These are phyloP conservation scores for Lipomyces kockii DNA, from an alignment of 805 yeast species.

Conservation along the genomic window DNA sequence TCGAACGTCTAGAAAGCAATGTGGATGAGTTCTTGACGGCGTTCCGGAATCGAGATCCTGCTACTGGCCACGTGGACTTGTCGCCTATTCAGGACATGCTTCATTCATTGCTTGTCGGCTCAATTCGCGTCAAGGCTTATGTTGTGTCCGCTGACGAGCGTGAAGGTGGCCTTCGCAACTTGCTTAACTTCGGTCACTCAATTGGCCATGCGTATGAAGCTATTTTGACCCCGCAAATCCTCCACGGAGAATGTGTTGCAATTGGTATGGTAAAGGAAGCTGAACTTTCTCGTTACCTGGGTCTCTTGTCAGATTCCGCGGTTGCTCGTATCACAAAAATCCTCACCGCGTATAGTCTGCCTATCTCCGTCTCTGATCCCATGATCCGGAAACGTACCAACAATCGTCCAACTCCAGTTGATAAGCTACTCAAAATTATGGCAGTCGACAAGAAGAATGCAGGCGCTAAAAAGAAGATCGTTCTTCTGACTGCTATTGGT, in stretches of 20 bases:
- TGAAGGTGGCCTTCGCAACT: constrained; percentile 90
- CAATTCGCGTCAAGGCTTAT: constrained; percentile 87
- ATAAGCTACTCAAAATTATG: constrained; percentile 78
- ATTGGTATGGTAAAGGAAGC: constrained; percentile 95
- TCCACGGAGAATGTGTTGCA: constrained; percentile 99
- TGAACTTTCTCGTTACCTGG: constrained; percentile 89
- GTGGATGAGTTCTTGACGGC: constrained; percentile 70
- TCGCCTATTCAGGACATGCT: constrained; percentile 72
- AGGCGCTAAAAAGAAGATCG: constrained; percentile 87
- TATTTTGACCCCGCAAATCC: constrained; percentile 91
- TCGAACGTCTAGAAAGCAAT: constrained; percentile 78
- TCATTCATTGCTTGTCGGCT: constrained; percentile 77
- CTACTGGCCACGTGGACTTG: constrained; percentile 61
- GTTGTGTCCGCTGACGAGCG: constrained; percentile 94
- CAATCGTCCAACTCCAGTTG: constrained; percentile 75
- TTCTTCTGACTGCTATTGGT: constrained; percentile 81
- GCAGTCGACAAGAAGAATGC: constrained; percentile 96
- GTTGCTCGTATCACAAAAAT: constrained; percentile 88
- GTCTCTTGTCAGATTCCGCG: constrained; percentile 87
- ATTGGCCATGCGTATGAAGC: constrained; percentile 99
- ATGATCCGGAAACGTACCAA: constrained; percentile 70
- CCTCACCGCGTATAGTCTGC: constrained; percentile 82
- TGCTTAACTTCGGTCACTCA: constrained; percentile 93
- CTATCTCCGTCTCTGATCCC: constrained; percentile 76
- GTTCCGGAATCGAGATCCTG: constrained; percentile 55